Evolutionary conservation across 306 rosid species (phyloP).

Genomic region (Vicia faba): DNA sequence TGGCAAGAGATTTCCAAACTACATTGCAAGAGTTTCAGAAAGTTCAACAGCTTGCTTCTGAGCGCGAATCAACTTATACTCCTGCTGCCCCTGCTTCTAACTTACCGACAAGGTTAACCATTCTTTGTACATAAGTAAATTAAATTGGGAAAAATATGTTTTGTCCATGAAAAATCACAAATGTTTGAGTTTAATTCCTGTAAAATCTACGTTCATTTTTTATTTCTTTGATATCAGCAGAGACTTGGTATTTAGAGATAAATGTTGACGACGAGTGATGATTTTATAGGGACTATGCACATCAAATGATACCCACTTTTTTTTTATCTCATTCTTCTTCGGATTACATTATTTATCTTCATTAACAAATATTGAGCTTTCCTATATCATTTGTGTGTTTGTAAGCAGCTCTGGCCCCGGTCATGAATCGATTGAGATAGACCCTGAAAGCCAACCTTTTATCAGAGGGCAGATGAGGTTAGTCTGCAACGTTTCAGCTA

Average conservation of each 20-base stretch:
- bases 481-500: constrained; percentile 27
- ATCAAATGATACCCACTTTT: neutral
- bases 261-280: neutral
- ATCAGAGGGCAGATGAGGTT: constrained; percentile 63
- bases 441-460: constrained; percentile 63
- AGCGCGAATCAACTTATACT: constrained; percentile 66
- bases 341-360: neutral
- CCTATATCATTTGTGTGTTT: constrained; percentile 24
- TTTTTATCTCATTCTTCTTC: neutral
- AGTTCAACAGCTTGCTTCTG: constrained; percentile 74
- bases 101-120: constrained; percentile 45
- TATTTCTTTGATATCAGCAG: neutral
- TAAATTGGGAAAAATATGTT: neutral
- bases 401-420: constrained; percentile 52
- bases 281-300: neutral
- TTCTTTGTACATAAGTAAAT: neutral
- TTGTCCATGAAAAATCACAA: neutral
- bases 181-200: neutral
- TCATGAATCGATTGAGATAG: constrained; percentile 45
- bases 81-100: constrained; percentile 48
- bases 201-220: neutral
- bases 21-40: constrained; percentile 76
- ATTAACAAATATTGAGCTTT: constrained; percentile 6
- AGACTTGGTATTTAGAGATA: neutral
- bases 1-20: constrained; percentile 80